phyloP scores from a whole-genome alignment of 176 grass and related monocot species.

The Carex pumila region DNA sequence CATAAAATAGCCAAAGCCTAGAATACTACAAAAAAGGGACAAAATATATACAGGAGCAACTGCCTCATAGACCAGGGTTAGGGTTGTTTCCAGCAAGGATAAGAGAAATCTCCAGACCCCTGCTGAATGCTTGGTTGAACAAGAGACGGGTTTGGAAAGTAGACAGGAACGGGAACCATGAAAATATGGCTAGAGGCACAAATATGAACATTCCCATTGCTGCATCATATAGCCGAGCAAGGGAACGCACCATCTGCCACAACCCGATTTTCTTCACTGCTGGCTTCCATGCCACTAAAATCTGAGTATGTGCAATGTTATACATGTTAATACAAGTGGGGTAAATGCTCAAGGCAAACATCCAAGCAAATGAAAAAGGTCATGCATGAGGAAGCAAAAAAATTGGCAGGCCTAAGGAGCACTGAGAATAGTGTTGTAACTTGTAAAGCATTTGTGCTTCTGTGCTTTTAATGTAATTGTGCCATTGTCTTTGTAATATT shows the following conservation, averaged over 20 bases:
- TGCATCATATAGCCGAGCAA: conserved; percentile 68
- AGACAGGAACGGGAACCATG: conserved; percentile 89
- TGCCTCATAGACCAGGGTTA: conserved; percentile 50
- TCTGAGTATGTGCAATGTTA: conserved; percentile 42
- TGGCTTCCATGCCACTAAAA: conserved; percentile 70
- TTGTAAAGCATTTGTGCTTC: not conserved
- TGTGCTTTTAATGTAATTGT: not conserved
- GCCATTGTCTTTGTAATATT: not conserved
- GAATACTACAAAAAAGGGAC: not conserved
- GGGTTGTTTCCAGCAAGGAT: conserved; percentile 91
- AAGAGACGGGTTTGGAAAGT: conserved; percentile 92
- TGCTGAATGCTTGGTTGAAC: conserved; percentile 91
- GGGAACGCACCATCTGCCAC: conserved; percentile 72
- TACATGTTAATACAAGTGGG: not conserved
- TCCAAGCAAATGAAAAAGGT: not conserved
- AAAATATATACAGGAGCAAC: not conserved
- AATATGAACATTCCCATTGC: conserved; percentile 77
- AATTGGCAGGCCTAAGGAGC: not conserved
- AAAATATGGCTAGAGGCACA: conserved; percentile 55
- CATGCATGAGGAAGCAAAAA: not conserved
- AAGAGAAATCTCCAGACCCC: conserved; percentile 93
- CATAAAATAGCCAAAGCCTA: not conserved
- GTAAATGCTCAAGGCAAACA: not conserved
- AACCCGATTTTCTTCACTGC: conserved; percentile 26
- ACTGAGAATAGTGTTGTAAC: not conserved